phyloP scores from a whole-genome alignment of 805 yeast species.

The Pichia deserticola region DNA sequence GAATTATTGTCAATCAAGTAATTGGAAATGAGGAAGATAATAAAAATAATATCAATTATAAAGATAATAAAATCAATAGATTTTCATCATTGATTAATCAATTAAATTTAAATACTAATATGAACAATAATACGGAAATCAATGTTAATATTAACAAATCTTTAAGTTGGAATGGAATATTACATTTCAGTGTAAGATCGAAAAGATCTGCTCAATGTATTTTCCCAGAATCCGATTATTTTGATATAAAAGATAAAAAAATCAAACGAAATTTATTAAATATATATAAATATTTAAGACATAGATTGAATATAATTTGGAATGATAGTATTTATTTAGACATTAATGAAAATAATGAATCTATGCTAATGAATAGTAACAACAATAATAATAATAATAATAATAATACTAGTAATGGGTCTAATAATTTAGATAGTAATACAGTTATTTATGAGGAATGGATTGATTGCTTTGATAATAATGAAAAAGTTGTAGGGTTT shows the following conservation, averaged over 20 bases:
- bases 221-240: constrained; percentile 18
- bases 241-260: constrained; percentile 12
- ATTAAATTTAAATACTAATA: constrained; percentile 33
- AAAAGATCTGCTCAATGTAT: constrained; percentile 54
- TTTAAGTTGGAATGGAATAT: neutral
- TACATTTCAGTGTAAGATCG: constrained; percentile 75
- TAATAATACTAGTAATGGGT: neutral
- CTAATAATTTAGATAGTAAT: neutral
- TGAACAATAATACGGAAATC: neutral
- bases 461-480: neutral
- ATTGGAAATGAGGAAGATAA: constrained; percentile 28
- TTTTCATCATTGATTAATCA: constrained; percentile 6
- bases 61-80: neutral
- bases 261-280: constrained; percentile 21
- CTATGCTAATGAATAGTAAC: no score
- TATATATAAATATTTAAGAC: constrained; percentile 20
- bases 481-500: constrained; percentile 19
- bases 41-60: constrained; percentile 13
- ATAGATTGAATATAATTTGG: neutral
- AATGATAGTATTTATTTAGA: neutral
- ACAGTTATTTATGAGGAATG: constrained; percentile 5
- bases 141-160: neutral
- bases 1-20: constrained; percentile 26
- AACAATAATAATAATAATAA: no score
- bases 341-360: neutral